These are phyloP conservation scores for Aureobasidium sp. DNA, from an alignment of 2,329 filamentous ascomycete species.

Conservation along the genomic window DNA sequence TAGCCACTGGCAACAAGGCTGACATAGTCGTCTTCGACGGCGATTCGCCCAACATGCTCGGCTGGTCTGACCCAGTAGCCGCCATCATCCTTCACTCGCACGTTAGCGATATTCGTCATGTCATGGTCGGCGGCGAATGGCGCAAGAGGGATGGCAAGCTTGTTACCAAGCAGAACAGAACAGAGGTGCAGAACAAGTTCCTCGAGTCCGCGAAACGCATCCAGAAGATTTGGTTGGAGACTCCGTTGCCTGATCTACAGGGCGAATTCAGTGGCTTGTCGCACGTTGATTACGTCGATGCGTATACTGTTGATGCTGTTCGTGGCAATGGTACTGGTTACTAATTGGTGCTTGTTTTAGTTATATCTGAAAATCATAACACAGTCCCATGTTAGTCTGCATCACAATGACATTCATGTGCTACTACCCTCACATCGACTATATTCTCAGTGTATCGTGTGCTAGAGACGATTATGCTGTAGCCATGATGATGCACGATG, in stretches of 20 bases:
- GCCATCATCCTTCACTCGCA: constrained; percentile 42
- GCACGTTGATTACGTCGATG: not conserved
- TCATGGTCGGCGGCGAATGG: constrained; percentile 47
- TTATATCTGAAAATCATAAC: not conserved
- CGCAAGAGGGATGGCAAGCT: constrained; percentile 37
- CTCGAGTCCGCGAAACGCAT: not conserved
- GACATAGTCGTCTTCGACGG: constrained; percentile 50
- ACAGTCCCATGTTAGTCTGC: too few relatives aligned
- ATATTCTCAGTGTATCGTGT: too few relatives aligned
- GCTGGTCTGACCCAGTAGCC: constrained; percentile 50
- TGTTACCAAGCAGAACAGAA: not conserved
- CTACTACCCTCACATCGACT: too few relatives aligned
- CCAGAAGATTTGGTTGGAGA: not conserved
- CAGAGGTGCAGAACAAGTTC: not conserved
- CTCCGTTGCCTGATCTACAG: not conserved
- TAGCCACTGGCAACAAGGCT: constrained; percentile 41
- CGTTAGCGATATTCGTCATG: constrained; percentile 48
- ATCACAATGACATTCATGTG: too few relatives aligned
- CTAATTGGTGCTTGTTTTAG: not conserved
- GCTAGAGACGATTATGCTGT: too few relatives aligned
- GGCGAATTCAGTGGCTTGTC: not conserved
- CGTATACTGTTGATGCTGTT: constrained; percentile 1
- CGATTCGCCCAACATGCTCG: constrained; percentile 43
- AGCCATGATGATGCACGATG: too few relatives aligned
- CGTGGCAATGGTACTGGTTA: not conserved